Evolutionary conservation across 2,329 filamentous ascomycete species (phyloP), one percentile per base, ranked within the genome.

Genomic region (Exserohilum rostratum): DNA sequence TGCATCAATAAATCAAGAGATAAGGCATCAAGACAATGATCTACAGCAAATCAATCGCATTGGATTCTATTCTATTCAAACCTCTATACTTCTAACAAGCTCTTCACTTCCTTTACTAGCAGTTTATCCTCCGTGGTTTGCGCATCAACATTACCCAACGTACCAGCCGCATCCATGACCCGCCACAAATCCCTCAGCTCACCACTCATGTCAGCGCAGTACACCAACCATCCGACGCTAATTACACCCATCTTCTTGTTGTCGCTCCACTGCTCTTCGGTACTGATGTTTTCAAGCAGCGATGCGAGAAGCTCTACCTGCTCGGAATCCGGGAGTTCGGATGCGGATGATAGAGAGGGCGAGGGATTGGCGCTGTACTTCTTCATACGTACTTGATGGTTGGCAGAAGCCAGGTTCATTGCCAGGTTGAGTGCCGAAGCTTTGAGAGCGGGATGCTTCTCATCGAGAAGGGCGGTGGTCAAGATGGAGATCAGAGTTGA

Each of bases 291-390:
- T 74, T 97, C 92, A 1, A 96, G 77, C 6, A 95, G 77, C 0
- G 90, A 89, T 0, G 93, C 93, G 0, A 89, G 86, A 5, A 98
- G 79, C 73, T 96, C 92, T 1, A 96, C 85, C 68, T 95, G 89
- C 54, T 90, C 87, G 2, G 82, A 84, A 33, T 91, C 88, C 0
- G 85, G 79, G 3, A 97, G 73, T 44, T 75, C 74, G 3, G 60
- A 46, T 43, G 61, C 66, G 3, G 55, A 50, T 1, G 60, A 47
- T 1, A 63, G 44, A 0, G 64, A 53, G 6, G 58, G 51, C 1
- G 64, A 39, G 1, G 62, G 39, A 5, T 66, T 67, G 3, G 60
- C 59, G 22, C 57, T 62, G 45, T 82, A 77, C 11, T 84, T 81
- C 25, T 85, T 82, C 33, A 83, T 79, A 17, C 90, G 83, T 22